Evolutionary conservation across 2,329 filamentous ascomycete genomes (phyloP).

Genomic region (Claviceps monticola): DNA sequence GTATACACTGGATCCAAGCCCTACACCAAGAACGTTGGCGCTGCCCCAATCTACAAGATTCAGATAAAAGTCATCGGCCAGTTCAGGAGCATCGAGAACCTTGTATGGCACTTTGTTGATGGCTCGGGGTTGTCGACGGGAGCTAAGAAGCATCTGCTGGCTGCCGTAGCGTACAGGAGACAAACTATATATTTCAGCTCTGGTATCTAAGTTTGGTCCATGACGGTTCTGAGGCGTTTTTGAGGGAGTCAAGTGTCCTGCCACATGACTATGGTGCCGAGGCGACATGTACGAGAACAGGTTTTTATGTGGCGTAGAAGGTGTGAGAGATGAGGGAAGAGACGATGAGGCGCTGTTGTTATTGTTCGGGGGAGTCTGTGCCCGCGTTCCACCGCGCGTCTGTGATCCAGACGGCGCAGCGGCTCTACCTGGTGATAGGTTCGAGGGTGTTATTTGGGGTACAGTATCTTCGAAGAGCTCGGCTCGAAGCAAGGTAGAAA

Average conservation of each 20-base stretch:
- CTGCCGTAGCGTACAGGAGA: slow-evolving; percentile 89
- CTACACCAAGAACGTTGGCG: slow-evolving; percentile 85
- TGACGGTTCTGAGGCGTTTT: slow-evolving; percentile 81
- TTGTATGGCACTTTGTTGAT: slow-evolving; percentile 97
- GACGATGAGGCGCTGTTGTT: slow-evolving; percentile 28
- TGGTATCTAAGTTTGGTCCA: slow-evolving; percentile 75
- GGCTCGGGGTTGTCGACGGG: slow-evolving; percentile 72
- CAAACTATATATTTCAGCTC: slow-evolving; percentile 87
- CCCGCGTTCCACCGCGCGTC: slow-evolving; percentile 51
- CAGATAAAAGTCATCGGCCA: slow-evolving; percentile 95
- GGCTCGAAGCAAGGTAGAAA: slow-evolving; percentile 71
- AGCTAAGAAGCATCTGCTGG: slow-evolving; percentile 84
- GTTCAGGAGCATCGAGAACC: slow-evolving; percentile 86
- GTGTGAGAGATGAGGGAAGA: slow-evolving; percentile 65
- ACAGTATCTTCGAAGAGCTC: slow-evolving; percentile 88
- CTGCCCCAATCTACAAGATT: slow-evolving; percentile 98
- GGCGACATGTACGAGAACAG: slow-evolving; percentile 85
- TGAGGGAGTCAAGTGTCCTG: slow-evolving; percentile 75
- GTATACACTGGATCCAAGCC: slow-evolving; percentile 84
- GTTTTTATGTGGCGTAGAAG: slow-evolving; percentile 94
- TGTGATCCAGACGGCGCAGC: slow-evolving; percentile 38
- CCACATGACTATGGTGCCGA: slow-evolving; percentile 51
- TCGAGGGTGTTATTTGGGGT: slow-evolving; percentile 60
- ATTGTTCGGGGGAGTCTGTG: slow-evolving; percentile 68
- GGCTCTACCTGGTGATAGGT: slow-evolving; percentile 44